Percentiles rank a stretch among this genome's conserved stretches.
These are phyloP conservation scores for Ormosia semicastrata DNA, from an alignment of 306 rosid species.

Conservation along the genomic window DNA sequence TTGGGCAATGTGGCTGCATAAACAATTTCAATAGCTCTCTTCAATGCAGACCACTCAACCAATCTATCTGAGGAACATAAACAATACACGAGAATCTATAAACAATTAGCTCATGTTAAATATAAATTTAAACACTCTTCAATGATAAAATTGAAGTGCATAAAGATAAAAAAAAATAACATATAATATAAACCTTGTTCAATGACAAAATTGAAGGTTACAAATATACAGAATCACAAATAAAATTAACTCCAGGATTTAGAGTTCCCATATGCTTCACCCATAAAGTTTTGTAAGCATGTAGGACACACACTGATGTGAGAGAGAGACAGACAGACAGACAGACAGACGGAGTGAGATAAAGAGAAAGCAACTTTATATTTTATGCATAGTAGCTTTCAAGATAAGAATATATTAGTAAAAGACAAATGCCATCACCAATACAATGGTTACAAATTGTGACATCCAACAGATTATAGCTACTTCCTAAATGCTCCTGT, in stretches of 20 bases:
- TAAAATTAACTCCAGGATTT: not conserved
- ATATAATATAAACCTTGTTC: not conserved
- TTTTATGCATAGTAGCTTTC: not conserved
- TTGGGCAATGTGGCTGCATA: slow-evolving; percentile 93
- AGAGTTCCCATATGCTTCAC: not conserved
- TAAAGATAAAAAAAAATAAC: slow-evolving; percentile 1
- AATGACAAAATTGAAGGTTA: not conserved
- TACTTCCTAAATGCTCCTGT: not conserved
- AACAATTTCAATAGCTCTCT: slow-evolving; percentile 93
- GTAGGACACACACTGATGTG: not conserved
- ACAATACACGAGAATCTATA: slow-evolving; percentile 19
- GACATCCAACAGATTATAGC: not conserved
- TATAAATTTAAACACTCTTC: slow-evolving; percentile 2
- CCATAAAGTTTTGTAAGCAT: not conserved
- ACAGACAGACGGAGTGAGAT: not conserved
- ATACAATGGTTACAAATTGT: not conserved
- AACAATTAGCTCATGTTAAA: not conserved
- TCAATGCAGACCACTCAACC: slow-evolving; percentile 91
- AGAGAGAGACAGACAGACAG: not conserved
- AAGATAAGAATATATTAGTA: not conserved
- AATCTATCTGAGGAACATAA: slow-evolving; percentile 66
- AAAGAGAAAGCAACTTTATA: not conserved
- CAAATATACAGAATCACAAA: not conserved
- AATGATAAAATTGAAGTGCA: not conserved
- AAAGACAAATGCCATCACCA: not conserved